These are phyloP conservation scores for Candida mesenterica DNA, from an alignment of 1,139 yeast species.

Conservation along the genomic window DNA sequence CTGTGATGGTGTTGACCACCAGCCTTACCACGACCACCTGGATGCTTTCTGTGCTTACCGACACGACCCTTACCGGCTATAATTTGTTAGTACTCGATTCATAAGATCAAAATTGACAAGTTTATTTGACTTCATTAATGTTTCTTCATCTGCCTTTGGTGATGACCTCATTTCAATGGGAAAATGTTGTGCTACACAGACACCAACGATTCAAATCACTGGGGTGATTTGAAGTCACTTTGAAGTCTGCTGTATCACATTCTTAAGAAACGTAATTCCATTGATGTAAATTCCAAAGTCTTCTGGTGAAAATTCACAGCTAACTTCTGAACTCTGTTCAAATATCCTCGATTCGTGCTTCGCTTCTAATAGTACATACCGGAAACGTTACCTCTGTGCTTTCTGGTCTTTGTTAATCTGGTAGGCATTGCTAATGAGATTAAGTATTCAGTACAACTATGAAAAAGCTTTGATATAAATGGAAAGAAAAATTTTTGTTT, in stretches of 20 bases:
- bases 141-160: no score
- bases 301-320: no score
- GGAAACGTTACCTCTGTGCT: conserved; percentile 99
- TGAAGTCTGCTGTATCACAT: no score
- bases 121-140: no score
- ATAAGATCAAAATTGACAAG: not conserved
- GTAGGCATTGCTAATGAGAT: conserved; percentile 80
- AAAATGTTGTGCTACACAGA: no score
- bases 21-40: conserved; percentile 99
- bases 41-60: conserved; percentile 99
- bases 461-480: conserved; percentile 9
- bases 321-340: no score
- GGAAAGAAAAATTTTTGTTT: conserved; percentile 11
- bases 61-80: conserved; percentile 99
- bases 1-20: conserved; percentile 99
- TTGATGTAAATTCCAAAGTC: no score
- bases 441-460: conserved; percentile 14
- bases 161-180: no score
- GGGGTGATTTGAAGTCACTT: no score
- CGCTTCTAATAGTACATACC: conserved; percentile 57
- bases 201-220: no score
- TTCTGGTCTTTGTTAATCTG: conserved; percentile 99
- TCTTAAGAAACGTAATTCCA: no score
- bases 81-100: conserved; percentile 33
- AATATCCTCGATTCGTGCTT: not conserved